phyloP scores from a whole-genome alignment of 2,329 filamentous ascomycete species.

The Ophiostoma fasciatum region DNA sequence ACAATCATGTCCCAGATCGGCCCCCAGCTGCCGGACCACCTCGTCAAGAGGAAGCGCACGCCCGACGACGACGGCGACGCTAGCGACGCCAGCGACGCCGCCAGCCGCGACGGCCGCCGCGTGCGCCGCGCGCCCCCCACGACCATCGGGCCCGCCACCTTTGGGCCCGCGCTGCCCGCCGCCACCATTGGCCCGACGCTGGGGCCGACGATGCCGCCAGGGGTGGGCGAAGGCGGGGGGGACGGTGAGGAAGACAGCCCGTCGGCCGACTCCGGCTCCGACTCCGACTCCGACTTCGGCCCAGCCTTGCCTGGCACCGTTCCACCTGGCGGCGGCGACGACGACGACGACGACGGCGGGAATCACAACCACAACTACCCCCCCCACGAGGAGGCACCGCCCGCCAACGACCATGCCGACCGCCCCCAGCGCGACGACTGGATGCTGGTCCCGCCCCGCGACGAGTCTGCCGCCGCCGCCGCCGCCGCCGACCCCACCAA shows the following conservation, averaged over 20 bases:
- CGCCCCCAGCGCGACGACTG: slow-evolving; percentile 59
- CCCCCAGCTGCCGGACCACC: slow-evolving; percentile 53
- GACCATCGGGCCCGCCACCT: too few relatives aligned
- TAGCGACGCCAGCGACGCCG: slow-evolving; percentile 13
- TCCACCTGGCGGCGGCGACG: slow-evolving; percentile 1
- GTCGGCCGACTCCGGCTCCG: slow-evolving; percentile 26
- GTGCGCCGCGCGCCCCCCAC: too few relatives aligned
- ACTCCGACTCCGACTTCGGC: slow-evolving; percentile 43
- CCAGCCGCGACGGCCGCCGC: slow-evolving; percentile 12
- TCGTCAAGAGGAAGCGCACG: slow-evolving; percentile 46
- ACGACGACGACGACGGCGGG: neutral
- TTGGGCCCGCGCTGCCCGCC: slow-evolving; percentile 16
- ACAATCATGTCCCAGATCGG: slow-evolving; percentile 52
- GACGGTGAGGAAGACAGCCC: slow-evolving; percentile 29
- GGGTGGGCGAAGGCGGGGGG: slow-evolving; percentile 22
- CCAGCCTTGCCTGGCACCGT: slow-evolving; percentile 42
- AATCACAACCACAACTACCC: slow-evolving; percentile 19
- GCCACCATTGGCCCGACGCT: slow-evolving; percentile 6
- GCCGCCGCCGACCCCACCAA: slow-evolving; percentile 69
- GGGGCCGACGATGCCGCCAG: slow-evolving; percentile 13
- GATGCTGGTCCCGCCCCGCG: slow-evolving; percentile 59
- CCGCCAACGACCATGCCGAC: slow-evolving; percentile 16
- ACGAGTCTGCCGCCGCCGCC: slow-evolving; percentile 32
- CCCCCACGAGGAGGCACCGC: slow-evolving; percentile 25
- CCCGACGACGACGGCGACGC: slow-evolving; percentile 22